phyloP scores from a whole-genome alignment of 768 basidiomycete genomes.

The Pleurotus tuoliensis region DNA sequence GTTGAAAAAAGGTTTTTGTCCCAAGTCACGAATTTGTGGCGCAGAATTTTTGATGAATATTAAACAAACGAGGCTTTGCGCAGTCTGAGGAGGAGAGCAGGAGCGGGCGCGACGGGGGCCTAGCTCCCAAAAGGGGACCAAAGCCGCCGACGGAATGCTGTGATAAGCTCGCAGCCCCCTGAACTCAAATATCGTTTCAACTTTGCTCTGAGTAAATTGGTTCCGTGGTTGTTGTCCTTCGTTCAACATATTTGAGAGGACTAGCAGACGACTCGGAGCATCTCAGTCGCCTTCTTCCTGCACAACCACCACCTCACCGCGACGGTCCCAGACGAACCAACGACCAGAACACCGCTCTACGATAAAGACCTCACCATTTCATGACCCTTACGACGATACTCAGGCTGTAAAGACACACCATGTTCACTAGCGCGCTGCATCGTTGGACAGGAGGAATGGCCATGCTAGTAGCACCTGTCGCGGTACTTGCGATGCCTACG shows the following conservation, averaged over 20 bases:
- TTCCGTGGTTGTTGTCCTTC: slow-evolving; percentile 5
- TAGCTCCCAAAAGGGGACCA: too few species aligned
- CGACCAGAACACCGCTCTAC: not conserved
- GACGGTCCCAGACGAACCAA: not conserved
- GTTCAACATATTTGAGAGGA: too few species aligned
- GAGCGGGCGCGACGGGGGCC: too few species aligned
- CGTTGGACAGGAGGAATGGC: not conserved
- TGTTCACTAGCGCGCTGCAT: not conserved
- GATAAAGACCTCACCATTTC: not conserved
- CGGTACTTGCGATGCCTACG: not conserved
- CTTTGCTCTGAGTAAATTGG: not conserved
- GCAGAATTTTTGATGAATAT: too few species aligned
- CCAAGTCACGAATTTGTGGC: too few species aligned
- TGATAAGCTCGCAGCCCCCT: too few species aligned
- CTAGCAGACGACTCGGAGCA: not conserved
- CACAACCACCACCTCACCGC: not conserved
- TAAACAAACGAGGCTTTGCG: too few species aligned
- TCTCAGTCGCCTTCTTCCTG: not conserved
- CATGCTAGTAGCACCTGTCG: not conserved
- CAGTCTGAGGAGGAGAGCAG: too few species aligned
- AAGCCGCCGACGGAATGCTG: too few species aligned
- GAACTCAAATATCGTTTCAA: not conserved
- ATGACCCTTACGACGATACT: slow-evolving; percentile 3
- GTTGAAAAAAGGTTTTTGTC: too few species aligned
- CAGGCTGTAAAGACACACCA: not conserved